Evolutionary conservation across 176 grass and related monocot species (phyloP).

Genomic region (Oryza glumipatula): DNA sequence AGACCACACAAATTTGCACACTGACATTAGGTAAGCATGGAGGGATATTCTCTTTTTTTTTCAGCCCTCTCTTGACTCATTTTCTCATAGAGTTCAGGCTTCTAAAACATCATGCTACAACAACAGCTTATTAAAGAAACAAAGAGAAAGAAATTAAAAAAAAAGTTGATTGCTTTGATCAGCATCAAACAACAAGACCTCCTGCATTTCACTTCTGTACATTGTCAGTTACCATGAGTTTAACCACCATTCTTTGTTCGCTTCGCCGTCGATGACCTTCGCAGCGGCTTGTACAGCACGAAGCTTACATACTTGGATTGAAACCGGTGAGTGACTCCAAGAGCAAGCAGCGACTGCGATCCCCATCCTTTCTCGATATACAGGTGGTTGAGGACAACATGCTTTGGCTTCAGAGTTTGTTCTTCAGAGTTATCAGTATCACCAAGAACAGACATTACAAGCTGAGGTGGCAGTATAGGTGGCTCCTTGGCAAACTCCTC

Average conservation of each 20-base stretch:
- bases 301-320: conserved; percentile 85
- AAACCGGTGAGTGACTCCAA: conserved; percentile 79
- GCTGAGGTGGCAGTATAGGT: conserved; percentile 66
- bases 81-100: conserved; percentile 10
- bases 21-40: not conserved
- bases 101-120: conserved; percentile 18
- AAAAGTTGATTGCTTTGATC: not conserved
- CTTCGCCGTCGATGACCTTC: conserved; percentile 36
- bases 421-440: conserved; percentile 32
- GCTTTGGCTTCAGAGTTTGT: conserved; percentile 50
- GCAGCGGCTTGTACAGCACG: conserved; percentile 78
- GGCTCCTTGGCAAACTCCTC: conserved; percentile 87
- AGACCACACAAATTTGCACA: conserved; percentile 17
- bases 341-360: conserved; percentile 75
- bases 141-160: not conserved
- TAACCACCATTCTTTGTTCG: not conserved
- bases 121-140: conserved; percentile 7
- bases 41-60: not conserved
- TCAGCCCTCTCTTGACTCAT: not conserved
- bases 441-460: conserved; percentile 58
- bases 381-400: conserved; percentile 83
- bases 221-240: conserved; percentile 32
- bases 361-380: conserved; percentile 92
- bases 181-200: conserved; percentile 1
- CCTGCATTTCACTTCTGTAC: conserved; percentile 38